These are phyloP conservation scores for Secale cereale DNA, from an alignment of 176 grass and related monocot species.

Conservation along the genomic window DNA sequence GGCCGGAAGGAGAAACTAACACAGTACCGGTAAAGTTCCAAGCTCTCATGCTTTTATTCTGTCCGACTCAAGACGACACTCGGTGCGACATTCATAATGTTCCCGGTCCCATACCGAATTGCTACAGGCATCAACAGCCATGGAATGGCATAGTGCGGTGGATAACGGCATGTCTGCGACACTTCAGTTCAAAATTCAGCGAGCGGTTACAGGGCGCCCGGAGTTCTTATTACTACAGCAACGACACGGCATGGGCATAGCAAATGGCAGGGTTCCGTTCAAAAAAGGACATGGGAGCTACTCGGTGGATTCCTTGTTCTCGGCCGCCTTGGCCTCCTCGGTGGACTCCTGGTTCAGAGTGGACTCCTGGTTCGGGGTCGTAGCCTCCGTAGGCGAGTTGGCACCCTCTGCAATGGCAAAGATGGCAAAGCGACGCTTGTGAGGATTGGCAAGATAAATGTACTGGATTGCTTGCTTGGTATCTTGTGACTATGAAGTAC, in stretches of 20 bases:
- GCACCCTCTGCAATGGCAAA: slow-evolving; percentile 32
- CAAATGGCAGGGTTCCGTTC: not conserved
- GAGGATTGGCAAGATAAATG: not conserved
- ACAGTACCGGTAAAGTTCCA: not conserved
- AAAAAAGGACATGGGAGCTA: not conserved
- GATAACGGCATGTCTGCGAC: not conserved
- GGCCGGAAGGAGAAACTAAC: not conserved
- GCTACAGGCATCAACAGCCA: not conserved
- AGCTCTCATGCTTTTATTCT: slow-evolving; percentile 3
- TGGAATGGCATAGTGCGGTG: not conserved
- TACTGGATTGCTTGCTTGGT: not conserved
- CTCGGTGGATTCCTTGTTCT: slow-evolving; percentile 20
- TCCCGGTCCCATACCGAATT: not conserved
- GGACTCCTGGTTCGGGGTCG: slow-evolving; percentile 26
- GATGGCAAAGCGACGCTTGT: slow-evolving; percentile 1
- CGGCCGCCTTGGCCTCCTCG: slow-evolving; percentile 23
- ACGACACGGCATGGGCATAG: not conserved
- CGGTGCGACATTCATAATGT: not conserved
- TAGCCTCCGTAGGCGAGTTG: slow-evolving; percentile 40
- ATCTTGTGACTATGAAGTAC: slow-evolving; percentile 18
- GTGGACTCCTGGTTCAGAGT: slow-evolving; percentile 10
- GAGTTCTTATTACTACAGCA: not conserved
- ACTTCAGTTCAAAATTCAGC: slow-evolving; percentile 9
- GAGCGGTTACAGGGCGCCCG: not conserved
- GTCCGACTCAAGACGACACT: not conserved